Percentiles rank a stretch among this genome's conserved stretches.
phyloP scores from a whole-genome alignment of 805 yeast genomes.

The Zygosaccharomyces rouxii region DNA sequence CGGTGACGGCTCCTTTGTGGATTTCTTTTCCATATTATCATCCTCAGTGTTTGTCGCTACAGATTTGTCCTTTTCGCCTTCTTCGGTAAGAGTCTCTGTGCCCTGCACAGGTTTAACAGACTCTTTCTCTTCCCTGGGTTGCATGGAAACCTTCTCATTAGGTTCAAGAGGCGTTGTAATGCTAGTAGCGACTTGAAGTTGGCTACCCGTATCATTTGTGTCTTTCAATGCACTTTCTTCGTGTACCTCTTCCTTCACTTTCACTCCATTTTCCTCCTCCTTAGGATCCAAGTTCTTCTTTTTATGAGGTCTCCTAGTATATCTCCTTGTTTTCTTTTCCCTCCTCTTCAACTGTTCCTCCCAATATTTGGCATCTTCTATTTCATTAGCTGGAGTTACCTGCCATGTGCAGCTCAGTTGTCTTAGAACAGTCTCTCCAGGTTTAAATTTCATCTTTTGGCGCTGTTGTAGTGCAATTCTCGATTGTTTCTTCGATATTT shows the following conservation, averaged over 20 bases:
- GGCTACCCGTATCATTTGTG: background rate
- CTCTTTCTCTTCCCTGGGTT: background rate
- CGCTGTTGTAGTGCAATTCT: slow-evolving; percentile 70
- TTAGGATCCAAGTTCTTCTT: slow-evolving; percentile 11
- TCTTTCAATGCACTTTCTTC: background rate
- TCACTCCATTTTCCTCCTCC: background rate
- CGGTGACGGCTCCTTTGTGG: background rate
- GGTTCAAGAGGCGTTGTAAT: background rate
- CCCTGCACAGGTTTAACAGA: background rate
- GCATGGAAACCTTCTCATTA: background rate
- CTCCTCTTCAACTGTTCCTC: slow-evolving; percentile 38
- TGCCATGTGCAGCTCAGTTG: slow-evolving; percentile 26
- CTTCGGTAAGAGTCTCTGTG: background rate
- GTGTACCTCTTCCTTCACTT: slow-evolving; percentile 1
- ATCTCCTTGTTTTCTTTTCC: slow-evolving; percentile 43
- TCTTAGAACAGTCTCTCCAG: slow-evolving; percentile 36
- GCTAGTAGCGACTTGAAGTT: background rate
- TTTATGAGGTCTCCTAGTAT: slow-evolving; percentile 42
- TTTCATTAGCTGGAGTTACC: slow-evolving; percentile 62
- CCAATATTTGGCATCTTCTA: slow-evolving; percentile 45
- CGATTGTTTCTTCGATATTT: slow-evolving; percentile 68
- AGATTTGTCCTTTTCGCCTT: background rate
- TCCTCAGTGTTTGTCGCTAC: background rate
- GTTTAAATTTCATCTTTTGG: slow-evolving; percentile 54
- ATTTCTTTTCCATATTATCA: background rate